phyloP scores from a whole-genome alignment of 306 rosid species.

The Spatholobus suberectus region DNA sequence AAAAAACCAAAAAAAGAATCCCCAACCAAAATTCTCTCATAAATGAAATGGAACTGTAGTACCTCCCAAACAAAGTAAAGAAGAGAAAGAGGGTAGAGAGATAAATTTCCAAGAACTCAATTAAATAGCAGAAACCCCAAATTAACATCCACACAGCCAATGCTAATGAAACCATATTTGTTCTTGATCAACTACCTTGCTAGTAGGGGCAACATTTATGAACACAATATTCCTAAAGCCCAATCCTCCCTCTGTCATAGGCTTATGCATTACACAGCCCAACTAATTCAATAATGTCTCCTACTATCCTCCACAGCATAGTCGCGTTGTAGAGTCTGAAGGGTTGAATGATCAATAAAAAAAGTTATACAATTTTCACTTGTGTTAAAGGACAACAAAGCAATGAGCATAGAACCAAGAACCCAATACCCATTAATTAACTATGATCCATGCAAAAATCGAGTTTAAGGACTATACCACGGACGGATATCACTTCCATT shows the following conservation, averaged over 20 bases:
- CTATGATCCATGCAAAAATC: not conserved
- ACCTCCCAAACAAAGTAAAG: not conserved
- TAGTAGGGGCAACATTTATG: not conserved
- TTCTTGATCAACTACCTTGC: not conserved
- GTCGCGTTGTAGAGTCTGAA: constrained; percentile 14
- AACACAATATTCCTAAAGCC: not conserved
- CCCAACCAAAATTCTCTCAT: not conserved
- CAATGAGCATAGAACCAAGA: constrained; percentile 2
- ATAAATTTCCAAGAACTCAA: not conserved
- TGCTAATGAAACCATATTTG: not conserved
- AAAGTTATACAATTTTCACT: not conserved
- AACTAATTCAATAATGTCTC: constrained; percentile 1
- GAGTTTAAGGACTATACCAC: constrained; percentile 62
- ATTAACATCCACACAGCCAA: not conserved
- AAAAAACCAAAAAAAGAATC: not conserved
- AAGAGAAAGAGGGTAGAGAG: not conserved
- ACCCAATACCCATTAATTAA: constrained; percentile 21
- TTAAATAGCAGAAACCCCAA: not conserved
- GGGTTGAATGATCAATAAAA: not conserved
- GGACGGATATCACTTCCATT: constrained; percentile 98
- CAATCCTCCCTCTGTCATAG: not conserved
- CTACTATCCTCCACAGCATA: constrained; percentile 7
- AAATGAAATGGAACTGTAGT: not conserved
- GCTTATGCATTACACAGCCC: not conserved
- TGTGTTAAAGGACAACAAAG: constrained; percentile 6